Evolutionary conservation across 176 grass and related monocot genomes (phyloP).

Genomic region (Puccinellia tenuiflora): DNA sequence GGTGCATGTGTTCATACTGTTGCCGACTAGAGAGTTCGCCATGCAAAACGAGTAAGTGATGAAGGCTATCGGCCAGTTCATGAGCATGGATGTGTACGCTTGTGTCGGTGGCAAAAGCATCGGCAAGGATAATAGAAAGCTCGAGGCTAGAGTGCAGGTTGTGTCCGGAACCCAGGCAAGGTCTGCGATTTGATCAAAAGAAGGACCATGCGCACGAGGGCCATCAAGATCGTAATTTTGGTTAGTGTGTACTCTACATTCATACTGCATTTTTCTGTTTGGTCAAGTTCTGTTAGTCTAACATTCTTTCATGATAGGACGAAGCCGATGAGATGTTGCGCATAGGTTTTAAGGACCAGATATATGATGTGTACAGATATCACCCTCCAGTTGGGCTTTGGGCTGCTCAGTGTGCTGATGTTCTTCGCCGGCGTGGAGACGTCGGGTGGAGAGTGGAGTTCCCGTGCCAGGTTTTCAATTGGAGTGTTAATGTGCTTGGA

Average conservation of each 20-base stretch:
- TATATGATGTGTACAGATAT: no score
- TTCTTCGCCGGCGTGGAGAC: no score
- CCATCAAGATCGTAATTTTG: slow-evolving; percentile 75
- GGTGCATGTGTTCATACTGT: slow-evolving; percentile 80
- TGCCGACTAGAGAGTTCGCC: slow-evolving; percentile 90
- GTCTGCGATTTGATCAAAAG: slow-evolving; percentile 93
- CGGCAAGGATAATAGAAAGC: slow-evolving; percentile 78
- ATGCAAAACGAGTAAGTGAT: slow-evolving; percentile 28
- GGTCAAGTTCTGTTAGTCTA: neutral
- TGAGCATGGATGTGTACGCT: slow-evolving; percentile 69
- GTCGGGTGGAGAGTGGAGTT: no score
- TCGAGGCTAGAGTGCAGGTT: slow-evolving; percentile 69
- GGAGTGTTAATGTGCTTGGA: no score
- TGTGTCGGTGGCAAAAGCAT: slow-evolving; percentile 83
- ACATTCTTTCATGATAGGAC: slow-evolving; percentile 42
- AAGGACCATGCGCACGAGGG: slow-evolving; percentile 79
- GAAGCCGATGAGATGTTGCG: slow-evolving; percentile 96
- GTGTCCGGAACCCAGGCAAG: slow-evolving; percentile 77
- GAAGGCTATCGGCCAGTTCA: slow-evolving; percentile 60
- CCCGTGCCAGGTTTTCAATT: no score
- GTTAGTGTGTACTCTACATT: slow-evolving; percentile 28
- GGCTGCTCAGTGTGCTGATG: no score
- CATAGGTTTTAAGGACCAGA: slow-evolving; percentile 95
- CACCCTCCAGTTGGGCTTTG: no score
- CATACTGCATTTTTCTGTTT: neutral